Evolutionary conservation across 208 protist species (phyloP).

Genomic region (Leishmania gerbilli): DNA sequence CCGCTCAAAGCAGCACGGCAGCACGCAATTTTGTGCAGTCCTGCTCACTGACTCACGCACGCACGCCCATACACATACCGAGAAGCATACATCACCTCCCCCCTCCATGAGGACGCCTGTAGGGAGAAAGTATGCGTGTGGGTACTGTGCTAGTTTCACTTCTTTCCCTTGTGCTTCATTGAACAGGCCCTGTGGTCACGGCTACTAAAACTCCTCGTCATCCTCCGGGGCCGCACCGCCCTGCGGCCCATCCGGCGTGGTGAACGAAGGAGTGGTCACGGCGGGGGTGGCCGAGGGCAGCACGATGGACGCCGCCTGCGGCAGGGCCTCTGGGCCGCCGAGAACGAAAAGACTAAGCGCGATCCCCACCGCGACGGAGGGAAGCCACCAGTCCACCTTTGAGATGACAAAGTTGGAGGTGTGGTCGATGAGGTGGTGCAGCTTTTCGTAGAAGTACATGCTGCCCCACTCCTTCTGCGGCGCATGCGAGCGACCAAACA

Average conservation of each 20-base stretch:
- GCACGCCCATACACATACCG: not conserved
- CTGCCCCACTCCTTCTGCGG: constrained; percentile 80
- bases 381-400: constrained; percentile 87
- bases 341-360: constrained; percentile 74
- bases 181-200: not conserved
- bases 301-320: constrained; percentile 48
- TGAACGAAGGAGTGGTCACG: constrained; percentile 57
- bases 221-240: constrained; percentile 36
- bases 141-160: not conserved
- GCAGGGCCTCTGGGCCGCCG: constrained; percentile 61
- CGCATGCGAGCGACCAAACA: constrained; percentile 71
- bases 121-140: not conserved
- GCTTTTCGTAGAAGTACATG: constrained; percentile 88
- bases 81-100: not conserved
- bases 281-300: constrained; percentile 58
- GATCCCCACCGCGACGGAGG: constrained; percentile 75
- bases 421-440: constrained; percentile 86
- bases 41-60: not conserved
- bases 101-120: not conserved
- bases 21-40: not conserved
- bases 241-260: constrained; percentile 28
- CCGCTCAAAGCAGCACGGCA: not conserved
- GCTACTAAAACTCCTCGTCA: constrained; percentile 43
- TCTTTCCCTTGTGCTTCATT: not conserved
- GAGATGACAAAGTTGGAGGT: constrained; percentile 70